Base-by-base conservation (phyloP, 257 asterid genomes). In the Catharanthus roseus region DNA sequence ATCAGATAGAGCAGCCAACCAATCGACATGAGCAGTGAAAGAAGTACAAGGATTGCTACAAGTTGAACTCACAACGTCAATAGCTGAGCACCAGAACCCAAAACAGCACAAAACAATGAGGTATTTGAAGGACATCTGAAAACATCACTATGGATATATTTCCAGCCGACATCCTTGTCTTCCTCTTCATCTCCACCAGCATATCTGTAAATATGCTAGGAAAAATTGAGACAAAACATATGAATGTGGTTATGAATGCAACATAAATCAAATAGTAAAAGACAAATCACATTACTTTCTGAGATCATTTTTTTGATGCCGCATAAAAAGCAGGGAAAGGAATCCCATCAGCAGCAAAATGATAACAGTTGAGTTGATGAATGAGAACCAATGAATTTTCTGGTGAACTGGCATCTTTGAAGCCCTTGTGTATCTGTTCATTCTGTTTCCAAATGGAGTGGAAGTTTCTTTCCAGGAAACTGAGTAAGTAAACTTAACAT, bases 111-210 rank as follows among this genome's bases (percentile, higher is more conserved):
- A 74, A 93, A 71, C 79, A 93, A 80, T 61, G 88, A 87, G 51
- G 85, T 66, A 70, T 85, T 65, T 19, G 88, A 57, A 29, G 96
- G 97, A 82, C 86, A 85, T 80, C 87, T 80, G 78, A 87, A 83
- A 49, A 85, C 90, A 55, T 90, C 96, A 53, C 84, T 86, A 7
- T 86, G 97, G 68, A 85, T 82, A 76, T 86, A 81, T 81, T 88
- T 91, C 97, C 89, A 84, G 38, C 95, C 93, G 67, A 83, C 88
- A 79, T 91, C 97, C 73, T 83, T 87, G 79, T 85, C 96, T 84
- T 87, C 98, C 72, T 89, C 96, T 78, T 86, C 96, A 81, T 88
- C 92, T 71, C 86, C 86, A 72, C 77, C 75, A 7, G 95, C 68
- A 88, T 78, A 82, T 82, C 99, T 93, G 79, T 36, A 77, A 77